Conservation (phyloP, 805 yeast species). For the Wickerhamiella azyma region DNA sequence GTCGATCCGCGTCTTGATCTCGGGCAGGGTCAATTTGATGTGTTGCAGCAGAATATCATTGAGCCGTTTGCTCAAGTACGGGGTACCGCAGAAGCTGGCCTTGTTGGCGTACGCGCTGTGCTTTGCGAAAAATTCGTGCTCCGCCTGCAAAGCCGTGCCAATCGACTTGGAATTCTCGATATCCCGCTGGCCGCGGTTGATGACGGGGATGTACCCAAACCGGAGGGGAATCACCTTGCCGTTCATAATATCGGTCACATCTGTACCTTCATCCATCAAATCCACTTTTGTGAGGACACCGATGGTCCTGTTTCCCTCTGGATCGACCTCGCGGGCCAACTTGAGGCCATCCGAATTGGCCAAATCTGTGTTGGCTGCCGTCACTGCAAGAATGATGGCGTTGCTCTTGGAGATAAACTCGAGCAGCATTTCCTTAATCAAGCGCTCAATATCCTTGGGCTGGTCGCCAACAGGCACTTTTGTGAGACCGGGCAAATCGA, state of each 20-base stretch:
- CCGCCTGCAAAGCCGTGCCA: conserved; percentile 74
- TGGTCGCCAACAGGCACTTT: conserved; percentile 99
- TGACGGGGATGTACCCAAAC: conserved; percentile 93
- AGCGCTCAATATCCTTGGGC: conserved; percentile 91
- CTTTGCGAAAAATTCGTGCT: conserved; percentile 64
- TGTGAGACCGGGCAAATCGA: conserved; percentile 93
- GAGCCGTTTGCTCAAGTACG: conserved; percentile 83
- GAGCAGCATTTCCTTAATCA: conserved; percentile 82
- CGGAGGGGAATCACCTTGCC: conserved; percentile 92
- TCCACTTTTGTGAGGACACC: conserved; percentile 96
- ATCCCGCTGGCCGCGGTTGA: conserved; percentile 94
- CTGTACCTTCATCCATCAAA: conserved; percentile 96
- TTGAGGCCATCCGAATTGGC: conserved; percentile 95
- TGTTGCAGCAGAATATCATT: conserved; percentile 83
- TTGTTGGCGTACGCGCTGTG: conserved; percentile 84
- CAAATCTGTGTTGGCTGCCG: conserved; percentile 92
- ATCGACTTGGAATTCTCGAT: conserved; percentile 79
- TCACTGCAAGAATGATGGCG: conserved; percentile 87
- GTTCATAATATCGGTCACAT: conserved; percentile 86
- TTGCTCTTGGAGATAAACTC: conserved; percentile 91
- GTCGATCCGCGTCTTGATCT: conserved; percentile 82
- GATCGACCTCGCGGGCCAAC: conserved; percentile 94
- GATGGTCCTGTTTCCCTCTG: conserved; percentile 85
- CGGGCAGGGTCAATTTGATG: conserved; percentile 79
- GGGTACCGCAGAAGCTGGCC: conserved; percentile 94